Evolutionary conservation across 306 rosid species (phyloP).

Genomic region (Arachis hypogaea): DNA sequence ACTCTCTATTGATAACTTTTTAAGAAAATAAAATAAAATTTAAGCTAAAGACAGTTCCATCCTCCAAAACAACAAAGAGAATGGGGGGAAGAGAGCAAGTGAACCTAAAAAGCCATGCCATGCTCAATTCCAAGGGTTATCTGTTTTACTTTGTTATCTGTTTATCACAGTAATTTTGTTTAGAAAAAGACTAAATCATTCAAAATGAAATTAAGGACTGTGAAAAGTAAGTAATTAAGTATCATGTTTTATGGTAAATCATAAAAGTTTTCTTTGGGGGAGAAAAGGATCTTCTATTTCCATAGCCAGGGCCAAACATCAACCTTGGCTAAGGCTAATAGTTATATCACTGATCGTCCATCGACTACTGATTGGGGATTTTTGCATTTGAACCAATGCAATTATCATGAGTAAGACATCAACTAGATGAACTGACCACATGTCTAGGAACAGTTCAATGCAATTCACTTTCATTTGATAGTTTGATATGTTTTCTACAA

Average conservation of each 20-base stretch:
- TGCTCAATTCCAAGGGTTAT: neutral
- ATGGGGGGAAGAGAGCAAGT: constrained; percentile 4
- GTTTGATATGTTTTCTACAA: neutral
- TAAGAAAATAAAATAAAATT: too few relatives aligned
- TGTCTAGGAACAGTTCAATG: constrained; percentile 11
- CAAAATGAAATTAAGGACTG: constrained; percentile 1
- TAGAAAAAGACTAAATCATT: neutral
- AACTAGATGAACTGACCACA: neutral
- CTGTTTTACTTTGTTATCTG: neutral
- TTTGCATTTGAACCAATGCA: neutral
- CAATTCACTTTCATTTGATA: neutral
- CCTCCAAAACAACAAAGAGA: constrained; percentile 11
- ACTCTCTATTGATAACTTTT: neutral
- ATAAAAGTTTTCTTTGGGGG: neutral
- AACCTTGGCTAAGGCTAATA: neutral
- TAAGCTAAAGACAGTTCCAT: neutral
- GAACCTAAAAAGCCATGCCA: neutral
- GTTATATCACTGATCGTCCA: neutral
- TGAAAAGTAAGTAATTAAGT: neutral
- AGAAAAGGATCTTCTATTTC: neutral
- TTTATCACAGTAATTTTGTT: constrained; percentile 13
- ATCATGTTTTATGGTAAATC: neutral
- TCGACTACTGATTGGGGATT: neutral
- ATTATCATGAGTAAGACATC: neutral
- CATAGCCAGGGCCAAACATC: neutral